Conservation (phyloP, 495 filamentous ascomycete species). For the Aspergillus saccharolyticus region DNA sequence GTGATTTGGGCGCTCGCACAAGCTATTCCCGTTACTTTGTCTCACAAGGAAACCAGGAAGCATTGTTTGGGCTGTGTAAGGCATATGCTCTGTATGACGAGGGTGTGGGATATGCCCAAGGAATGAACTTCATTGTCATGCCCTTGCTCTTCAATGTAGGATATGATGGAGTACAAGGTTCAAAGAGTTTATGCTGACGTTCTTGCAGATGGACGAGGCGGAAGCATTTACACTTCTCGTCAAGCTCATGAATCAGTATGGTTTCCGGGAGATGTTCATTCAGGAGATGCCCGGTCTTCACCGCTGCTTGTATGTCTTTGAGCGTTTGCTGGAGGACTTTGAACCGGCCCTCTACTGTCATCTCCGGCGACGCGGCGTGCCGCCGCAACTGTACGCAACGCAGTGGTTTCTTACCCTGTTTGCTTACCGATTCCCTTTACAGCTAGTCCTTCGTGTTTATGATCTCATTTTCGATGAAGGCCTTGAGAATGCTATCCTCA, state of each 20-base stretch:
- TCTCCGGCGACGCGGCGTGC: slow-evolving; percentile 79
- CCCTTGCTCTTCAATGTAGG: slow-evolving; percentile 93
- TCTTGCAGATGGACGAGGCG: slow-evolving; percentile 81
- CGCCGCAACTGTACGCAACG: slow-evolving; percentile 90
- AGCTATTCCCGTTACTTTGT: slow-evolving; percentile 93
- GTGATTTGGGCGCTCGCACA: slow-evolving; percentile 85
- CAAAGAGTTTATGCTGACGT: slow-evolving; percentile 4
- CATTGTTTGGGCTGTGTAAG: slow-evolving; percentile 92
- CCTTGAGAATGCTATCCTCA: slow-evolving; percentile 80
- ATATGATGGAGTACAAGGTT: neutral
- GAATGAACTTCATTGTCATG: slow-evolving; percentile 98
- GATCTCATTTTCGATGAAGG: slow-evolving; percentile 95
- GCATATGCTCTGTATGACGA: slow-evolving; percentile 96
- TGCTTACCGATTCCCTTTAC: slow-evolving; percentile 93
- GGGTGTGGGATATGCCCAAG: slow-evolving; percentile 91
- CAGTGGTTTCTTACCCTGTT: slow-evolving; percentile 99
- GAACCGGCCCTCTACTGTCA: slow-evolving; percentile 95
- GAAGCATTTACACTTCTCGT: slow-evolving; percentile 94
- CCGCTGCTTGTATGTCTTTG: slow-evolving; percentile 89
- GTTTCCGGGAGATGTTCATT: slow-evolving; percentile 87
- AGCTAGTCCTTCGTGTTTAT: slow-evolving; percentile 93
- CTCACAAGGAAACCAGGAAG: slow-evolving; percentile 85
- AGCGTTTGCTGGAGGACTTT: slow-evolving; percentile 87
- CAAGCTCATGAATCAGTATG: slow-evolving; percentile 93
- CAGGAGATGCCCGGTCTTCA: slow-evolving; percentile 96